phyloP scores from a whole-genome alignment of 805 yeast species.

The Kuraishia ogatae region DNA sequence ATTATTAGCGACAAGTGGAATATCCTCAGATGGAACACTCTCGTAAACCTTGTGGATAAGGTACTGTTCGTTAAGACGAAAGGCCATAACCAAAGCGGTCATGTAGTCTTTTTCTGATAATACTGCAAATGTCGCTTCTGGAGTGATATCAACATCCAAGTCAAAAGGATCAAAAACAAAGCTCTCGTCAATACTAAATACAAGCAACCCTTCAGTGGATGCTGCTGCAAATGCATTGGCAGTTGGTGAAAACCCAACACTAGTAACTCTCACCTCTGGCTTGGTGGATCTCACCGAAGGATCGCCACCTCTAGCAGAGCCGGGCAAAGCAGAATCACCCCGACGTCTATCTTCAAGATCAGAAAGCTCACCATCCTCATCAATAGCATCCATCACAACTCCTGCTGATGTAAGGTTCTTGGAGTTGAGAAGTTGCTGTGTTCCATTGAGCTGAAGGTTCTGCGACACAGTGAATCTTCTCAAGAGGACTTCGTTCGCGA shows the following conservation, averaged over 20 bases:
- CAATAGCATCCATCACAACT: conserved; percentile 61
- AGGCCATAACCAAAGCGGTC: conserved; percentile 83
- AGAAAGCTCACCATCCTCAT: conserved; percentile 77
- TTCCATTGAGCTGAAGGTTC: conserved; percentile 89
- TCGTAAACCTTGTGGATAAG: conserved; percentile 71
- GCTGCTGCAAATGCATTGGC: conserved; percentile 89
- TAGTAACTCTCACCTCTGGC: conserved; percentile 77
- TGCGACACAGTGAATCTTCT: conserved; percentile 77
- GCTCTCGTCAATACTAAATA: conserved; percentile 71
- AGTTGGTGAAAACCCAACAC: conserved; percentile 81
- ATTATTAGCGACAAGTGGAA: conserved; percentile 55
- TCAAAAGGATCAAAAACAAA: conserved; percentile 90
- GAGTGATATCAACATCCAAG: conserved; percentile 86
- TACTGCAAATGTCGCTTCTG: conserved; percentile 58
- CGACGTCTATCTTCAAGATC: conserved; percentile 67
- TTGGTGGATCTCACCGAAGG: conserved; percentile 65
- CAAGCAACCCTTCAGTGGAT: conserved; percentile 84
- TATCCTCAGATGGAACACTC: conserved; percentile 59
- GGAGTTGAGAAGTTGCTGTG: conserved; percentile 70
- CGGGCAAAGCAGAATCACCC: conserved; percentile 71
- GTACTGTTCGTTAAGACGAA: conserved; percentile 78
- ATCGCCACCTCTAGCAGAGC: conserved; percentile 75
- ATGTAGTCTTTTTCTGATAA: conserved; percentile 56
- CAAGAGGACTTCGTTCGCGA: conserved; percentile 78
- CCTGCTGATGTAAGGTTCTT: conserved; percentile 84